Evolutionary conservation across 805 yeast genomes (phyloP), one percentile per base, ranked within the genome.

Genomic region (Brettanomyces bruxellensis): DNA sequence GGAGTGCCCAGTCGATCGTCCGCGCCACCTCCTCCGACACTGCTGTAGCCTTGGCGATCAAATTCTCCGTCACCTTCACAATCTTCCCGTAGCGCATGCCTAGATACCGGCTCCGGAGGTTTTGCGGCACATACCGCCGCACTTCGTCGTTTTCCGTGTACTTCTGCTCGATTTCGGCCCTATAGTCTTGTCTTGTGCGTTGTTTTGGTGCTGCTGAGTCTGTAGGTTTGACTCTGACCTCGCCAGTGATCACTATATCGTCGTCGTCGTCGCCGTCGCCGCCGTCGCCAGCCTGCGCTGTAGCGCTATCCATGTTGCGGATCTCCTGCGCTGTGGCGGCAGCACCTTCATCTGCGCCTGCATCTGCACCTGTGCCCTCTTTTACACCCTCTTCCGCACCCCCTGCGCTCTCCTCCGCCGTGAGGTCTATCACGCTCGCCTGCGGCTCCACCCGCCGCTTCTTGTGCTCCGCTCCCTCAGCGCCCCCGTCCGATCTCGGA

Each of bases 161-260:
- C 32, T 7, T 7, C 32, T 28, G 32, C 32, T 28, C 32, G 7
- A 28, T 28, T 9, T 28, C 32, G 9, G 32, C 32, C 32, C 32
- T 28, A 9, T 28, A 28, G 3, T 28, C 32, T 9, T 6, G 9
- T 9, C 32, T 28, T 28, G 32, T 7, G 9, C 32, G 32, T 2
- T 28, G 32, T 9, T 7, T n/a, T 12, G 22, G 41, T 38, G 25
- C 23, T 35, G 7, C 23, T 35, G 23, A 18, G 38, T 35, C 38
- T 12, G 23, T 38, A 25, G 9, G 41, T 7, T 38, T 38, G n/a
- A 14, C 9, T 28, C 24, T 37, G 5, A 39, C 49, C 9, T 46
- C 45, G n/a, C 41, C 32, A 14, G 36, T 35, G 39, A 46, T 23
- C 24, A 47, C 43, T 9, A 40, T 23, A 35, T 40, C 46, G 35